These are phyloP conservation scores for Pyrenophora teres DNA, from an alignment of 2,329 filamentous ascomycete genomes.

Conservation along the genomic window DNA sequence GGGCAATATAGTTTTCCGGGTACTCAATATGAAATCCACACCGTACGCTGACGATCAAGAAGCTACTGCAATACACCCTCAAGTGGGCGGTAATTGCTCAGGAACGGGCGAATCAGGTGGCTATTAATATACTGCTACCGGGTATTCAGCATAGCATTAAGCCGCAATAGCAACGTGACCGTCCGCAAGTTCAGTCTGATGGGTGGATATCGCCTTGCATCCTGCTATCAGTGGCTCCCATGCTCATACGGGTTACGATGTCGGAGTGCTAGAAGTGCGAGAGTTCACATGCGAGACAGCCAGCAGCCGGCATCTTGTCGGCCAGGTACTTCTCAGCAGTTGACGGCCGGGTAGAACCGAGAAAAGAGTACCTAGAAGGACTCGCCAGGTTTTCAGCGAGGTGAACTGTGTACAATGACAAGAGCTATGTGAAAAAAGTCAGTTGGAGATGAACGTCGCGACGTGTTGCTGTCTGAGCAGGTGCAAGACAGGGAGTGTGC, in stretches of 20 bases:
- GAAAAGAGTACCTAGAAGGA: no score
- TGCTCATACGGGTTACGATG: neutral
- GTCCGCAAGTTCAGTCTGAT: neutral
- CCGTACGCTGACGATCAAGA: slow-evolving; percentile 8
- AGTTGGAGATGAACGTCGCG: no score
- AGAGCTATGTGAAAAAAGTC: neutral
- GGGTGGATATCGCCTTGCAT: neutral
- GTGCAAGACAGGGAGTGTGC: no score
- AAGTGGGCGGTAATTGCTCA: slow-evolving; percentile 12
- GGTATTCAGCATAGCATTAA: slow-evolving; percentile 22
- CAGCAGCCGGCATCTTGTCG: no score
- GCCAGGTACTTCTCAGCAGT: neutral
- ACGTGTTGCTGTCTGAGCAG: no score
- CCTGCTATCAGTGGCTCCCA: neutral
- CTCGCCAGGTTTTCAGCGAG: no score
- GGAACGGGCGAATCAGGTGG: slow-evolving; percentile 17
- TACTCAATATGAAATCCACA: slow-evolving; percentile 19
- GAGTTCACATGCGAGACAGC: neutral
- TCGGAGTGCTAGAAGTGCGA: neutral
- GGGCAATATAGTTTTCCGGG: slow-evolving; percentile 33
- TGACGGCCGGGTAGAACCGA: neutral
- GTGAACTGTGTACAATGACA: no score
- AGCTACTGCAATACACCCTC: slow-evolving; percentile 9
- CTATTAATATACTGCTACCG: slow-evolving; percentile 12
- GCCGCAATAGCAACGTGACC: slow-evolving; percentile 24